Percentiles rank a stretch among this genome's conserved stretches.
Evolutionary conservation across 306 rosid genomes (phyloP).

Genomic region (Cucumis sativus): Cucumber_9930_V3 NC_026656.2:7080001-7080500

Average conservation of each 20-base stretch:
- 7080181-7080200: not conserved
- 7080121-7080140: not conserved
- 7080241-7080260: not conserved
- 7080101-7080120: not conserved
- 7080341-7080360: not conserved
- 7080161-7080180: not conserved
- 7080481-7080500: constrained; percentile 44
- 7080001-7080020: no score
- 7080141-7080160: not conserved
- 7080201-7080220: not conserved
- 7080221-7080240: not conserved
- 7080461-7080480: constrained; percentile 68
- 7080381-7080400: constrained; percentile 2
- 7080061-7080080: not conserved
- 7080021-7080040: no score
- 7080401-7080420: not conserved
- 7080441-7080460: constrained; percentile 67
- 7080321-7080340: not conserved
- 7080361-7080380: not conserved
- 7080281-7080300: not conserved
- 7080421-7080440: constrained; percentile 38
- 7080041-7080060: not conserved
- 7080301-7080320: not conserved
- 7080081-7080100: not conserved
- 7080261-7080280: not conserved